phyloP scores from a whole-genome alignment of 805 yeast species.

The Candida succiphila region DNA sequence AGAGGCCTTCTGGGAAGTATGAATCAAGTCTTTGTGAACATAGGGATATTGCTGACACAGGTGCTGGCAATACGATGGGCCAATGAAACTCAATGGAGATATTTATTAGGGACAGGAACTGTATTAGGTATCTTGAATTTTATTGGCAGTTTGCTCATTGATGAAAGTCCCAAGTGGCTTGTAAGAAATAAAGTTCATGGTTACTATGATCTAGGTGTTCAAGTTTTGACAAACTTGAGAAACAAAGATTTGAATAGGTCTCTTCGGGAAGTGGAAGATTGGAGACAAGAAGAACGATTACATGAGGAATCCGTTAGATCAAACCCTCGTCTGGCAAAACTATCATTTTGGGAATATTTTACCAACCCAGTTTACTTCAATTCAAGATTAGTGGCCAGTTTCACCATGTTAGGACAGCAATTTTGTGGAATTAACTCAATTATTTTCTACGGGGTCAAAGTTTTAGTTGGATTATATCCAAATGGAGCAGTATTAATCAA shows the following conservation, averaged over 20 bases:
- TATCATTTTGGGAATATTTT: slow-evolving; percentile 36
- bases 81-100: slow-evolving; percentile 62
- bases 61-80: slow-evolving; percentile 62
- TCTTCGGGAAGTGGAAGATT: slow-evolving; percentile 16
- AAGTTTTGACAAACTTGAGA: slow-evolving; percentile 28
- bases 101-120: slow-evolving; percentile 52
- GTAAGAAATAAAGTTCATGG: slow-evolving; percentile 33
- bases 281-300: slow-evolving; percentile 20
- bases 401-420: slow-evolving; percentile 78
- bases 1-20: slow-evolving; percentile 81
- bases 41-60: slow-evolving; percentile 81
- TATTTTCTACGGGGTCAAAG: slow-evolving; percentile 86
- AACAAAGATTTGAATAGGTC: slow-evolving; percentile 7
- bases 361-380: slow-evolving; percentile 39
- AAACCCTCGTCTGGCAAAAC: slow-evolving; percentile 10
- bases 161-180: slow-evolving; percentile 86
- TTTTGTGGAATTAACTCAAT: slow-evolving; percentile 89
- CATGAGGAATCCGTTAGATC: slow-evolving; percentile 13
- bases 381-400: slow-evolving; percentile 57
- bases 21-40: slow-evolving; percentile 79
- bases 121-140: slow-evolving; percentile 42
- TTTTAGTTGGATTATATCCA: slow-evolving; percentile 66
- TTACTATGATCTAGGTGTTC: slow-evolving; percentile 12
- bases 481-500: slow-evolving; percentile 61
- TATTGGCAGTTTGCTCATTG: slow-evolving; percentile 28